These are phyloP conservation scores for Globisporangium middletonii DNA, from an alignment of 352 stramenopile genomes.

Conservation along the genomic window DNA sequence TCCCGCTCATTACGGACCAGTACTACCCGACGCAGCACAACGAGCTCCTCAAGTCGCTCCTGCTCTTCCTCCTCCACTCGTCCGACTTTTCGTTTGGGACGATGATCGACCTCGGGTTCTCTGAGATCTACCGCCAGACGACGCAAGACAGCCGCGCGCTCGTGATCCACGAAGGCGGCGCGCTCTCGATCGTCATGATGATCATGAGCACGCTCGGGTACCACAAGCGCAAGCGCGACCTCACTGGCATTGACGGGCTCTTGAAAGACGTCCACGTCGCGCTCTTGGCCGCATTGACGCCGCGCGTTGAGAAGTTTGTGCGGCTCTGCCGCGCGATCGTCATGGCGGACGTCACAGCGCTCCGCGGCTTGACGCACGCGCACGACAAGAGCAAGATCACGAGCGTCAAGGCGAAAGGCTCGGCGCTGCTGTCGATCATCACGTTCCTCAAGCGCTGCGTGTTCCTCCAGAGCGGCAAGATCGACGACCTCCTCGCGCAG, in stretches of 20 bases:
- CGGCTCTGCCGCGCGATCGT: constrained; percentile 66
- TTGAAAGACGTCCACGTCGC: constrained; percentile 41
- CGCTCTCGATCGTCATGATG: constrained; percentile 85
- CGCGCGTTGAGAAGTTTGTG: constrained; percentile 78
- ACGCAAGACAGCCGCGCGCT: constrained; percentile 45
- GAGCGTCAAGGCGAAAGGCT: constrained; percentile 56
- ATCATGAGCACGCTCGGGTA: constrained; percentile 81
- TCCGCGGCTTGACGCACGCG: constrained; percentile 39
- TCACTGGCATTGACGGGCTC: constrained; percentile 59
- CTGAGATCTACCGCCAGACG: constrained; percentile 68
- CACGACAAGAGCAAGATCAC: constrained; percentile 30
- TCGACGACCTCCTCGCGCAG: constrained; percentile 66
- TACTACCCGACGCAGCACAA: constrained; percentile 77
- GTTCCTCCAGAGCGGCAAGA: constrained; percentile 65
- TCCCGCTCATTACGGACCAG: constrained; percentile 83
- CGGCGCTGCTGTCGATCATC: constrained; percentile 68
- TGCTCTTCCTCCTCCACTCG: constrained; percentile 56
- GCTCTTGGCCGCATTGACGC: constrained; percentile 44
- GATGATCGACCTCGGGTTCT: constrained; percentile 74
- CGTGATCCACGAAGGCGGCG: constrained; percentile 69
- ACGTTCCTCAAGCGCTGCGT: constrained; percentile 82
- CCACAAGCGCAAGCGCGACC: constrained; percentile 77
- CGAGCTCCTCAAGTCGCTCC: constrained; percentile 72
- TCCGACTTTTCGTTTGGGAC: constrained; percentile 69
- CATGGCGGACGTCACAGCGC: constrained; percentile 33